Evolutionary conservation across 2,329 filamentous ascomycete species (phyloP), one percentile per base, ranked within the genome.

Genomic region (Dothiorella sarmentorum): DNA sequence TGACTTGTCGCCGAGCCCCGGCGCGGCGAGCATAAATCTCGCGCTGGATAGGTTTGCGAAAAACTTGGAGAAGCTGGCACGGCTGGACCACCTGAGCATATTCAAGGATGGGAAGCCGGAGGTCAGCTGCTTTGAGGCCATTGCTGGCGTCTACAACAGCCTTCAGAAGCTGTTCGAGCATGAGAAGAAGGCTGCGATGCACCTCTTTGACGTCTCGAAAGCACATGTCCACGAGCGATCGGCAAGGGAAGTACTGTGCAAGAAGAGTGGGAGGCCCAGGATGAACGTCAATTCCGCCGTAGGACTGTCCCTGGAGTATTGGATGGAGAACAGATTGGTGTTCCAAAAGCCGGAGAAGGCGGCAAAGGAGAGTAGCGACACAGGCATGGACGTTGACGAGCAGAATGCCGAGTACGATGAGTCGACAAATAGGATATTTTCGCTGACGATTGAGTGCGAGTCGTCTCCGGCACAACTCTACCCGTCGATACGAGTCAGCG

Each of bases 81-180:
- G 74, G 4, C 73, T 91, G 58, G 90, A 94, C 69, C 86, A 85
- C 64, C 79, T 93, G 55, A 91, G 89, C 70, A 55, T 55, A 9
- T 59, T 59, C 31, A 59, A 59, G 40, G 57, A 55, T 2, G 47
- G 17, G 11, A 59, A 59, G 29, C 85, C 85, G 1, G 82, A 82
- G 4, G 78, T 93, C 7, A 90, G 90, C 65, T 89, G 89, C 69
- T 88, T 90, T 68, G 88, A 91, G 68, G 90, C 90, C 0, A 78
- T 93, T 43, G 85, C 84, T 3, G 89, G 89, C 3, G 78, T 95
- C 5, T 90, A 87, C 69, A 82, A 82, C 59, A 89, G 88, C 66
- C 75, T 94, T 61, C 78, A 81, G 60, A 85, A 80, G 64, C 75
- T 95, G n/a, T 85, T 89, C 66, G 78, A 84, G 44, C 88, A 89